These are phyloP conservation scores for Rhizophora mangle DNA, from an alignment of 345 rosid species.

Conservation along the genomic window DNA sequence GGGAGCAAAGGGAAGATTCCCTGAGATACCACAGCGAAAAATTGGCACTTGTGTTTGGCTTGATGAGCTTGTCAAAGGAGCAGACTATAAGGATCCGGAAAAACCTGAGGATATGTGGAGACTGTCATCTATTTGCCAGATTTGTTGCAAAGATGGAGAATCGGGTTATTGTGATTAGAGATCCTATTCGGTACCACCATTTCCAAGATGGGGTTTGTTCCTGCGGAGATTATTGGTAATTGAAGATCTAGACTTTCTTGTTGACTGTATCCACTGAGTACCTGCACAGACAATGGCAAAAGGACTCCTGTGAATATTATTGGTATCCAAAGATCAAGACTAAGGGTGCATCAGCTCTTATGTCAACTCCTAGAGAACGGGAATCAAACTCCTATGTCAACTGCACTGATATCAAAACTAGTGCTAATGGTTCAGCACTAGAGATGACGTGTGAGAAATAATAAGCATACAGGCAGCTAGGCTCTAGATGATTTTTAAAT, in stretches of 20 bases:
- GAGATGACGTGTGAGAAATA: too few relatives aligned
- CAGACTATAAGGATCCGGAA: constrained; percentile 52
- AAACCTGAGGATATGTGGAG: constrained; percentile 62
- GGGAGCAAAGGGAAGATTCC: constrained; percentile 64
- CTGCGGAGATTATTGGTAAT: constrained; percentile 67
- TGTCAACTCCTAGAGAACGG: too few relatives aligned
- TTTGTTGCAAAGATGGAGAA: constrained; percentile 53
- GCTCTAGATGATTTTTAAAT: too few relatives aligned
- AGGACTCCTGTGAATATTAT: constrained; percentile 54
- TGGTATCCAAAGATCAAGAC: constrained; percentile 34
- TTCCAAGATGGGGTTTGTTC: constrained; percentile 61
- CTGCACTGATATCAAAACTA: too few relatives aligned
- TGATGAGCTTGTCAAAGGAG: constrained; percentile 29
- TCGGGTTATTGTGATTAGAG: constrained; percentile 52
- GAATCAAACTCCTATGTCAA: constrained; percentile 26
- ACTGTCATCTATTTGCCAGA: constrained; percentile 63
- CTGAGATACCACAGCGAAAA: constrained; percentile 65
- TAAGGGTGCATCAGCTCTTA: too few relatives aligned
- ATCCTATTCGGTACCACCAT: constrained; percentile 67
- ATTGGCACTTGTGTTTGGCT: constrained; percentile 54
- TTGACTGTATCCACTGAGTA: too few relatives aligned
- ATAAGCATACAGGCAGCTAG: too few relatives aligned
- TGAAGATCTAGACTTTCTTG: not conserved
- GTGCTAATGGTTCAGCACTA: too few relatives aligned
- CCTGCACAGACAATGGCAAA: too few relatives aligned